phyloP scores from a whole-genome alignment of 1,284 basidiomycete species.

The Coniferiporia sulphurascens region DNA sequence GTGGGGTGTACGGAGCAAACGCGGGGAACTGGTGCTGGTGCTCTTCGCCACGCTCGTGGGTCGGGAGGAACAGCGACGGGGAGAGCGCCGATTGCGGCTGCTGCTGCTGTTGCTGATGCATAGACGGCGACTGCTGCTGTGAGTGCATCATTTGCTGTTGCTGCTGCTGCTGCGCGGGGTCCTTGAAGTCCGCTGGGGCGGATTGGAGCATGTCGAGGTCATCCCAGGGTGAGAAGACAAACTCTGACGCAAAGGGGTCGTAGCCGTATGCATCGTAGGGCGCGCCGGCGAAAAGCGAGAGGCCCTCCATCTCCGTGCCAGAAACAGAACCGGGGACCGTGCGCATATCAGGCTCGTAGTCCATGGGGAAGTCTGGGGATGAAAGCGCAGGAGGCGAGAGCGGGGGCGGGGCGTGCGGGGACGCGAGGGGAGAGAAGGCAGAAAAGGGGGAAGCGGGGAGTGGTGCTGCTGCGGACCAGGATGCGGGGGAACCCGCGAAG shows the following conservation, averaged over 20 bases:
- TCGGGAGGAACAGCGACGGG: not conserved
- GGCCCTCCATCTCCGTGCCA: not conserved
- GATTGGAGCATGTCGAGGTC: not conserved
- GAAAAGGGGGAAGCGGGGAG: not conserved
- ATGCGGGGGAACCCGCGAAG: slow-evolving; percentile 6
- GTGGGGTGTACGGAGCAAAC: slow-evolving; percentile 1
- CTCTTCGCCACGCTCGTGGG: not conserved
- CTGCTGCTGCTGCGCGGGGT: not conserved
- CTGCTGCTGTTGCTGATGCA: not conserved
- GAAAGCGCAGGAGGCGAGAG: not conserved
- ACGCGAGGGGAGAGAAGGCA: not conserved
- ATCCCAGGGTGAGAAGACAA: not conserved
- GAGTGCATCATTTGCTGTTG: not conserved
- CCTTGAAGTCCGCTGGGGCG: not conserved
- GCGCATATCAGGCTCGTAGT: not conserved
- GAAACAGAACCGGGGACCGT: not conserved
- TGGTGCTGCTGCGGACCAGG: slow-evolving; percentile 3
- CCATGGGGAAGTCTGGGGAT: too few species aligned
- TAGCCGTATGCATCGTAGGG: not conserved
- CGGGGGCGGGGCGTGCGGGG: not conserved
- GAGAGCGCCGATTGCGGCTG: not conserved
- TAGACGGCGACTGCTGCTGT: not conserved
- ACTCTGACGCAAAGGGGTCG: not conserved
- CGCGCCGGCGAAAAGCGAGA: not conserved
- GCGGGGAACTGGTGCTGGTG: not conserved